Evolutionary conservation across 1,284 basidiomycete species (phyloP).

Genomic region (Porodaedalea pini): DNA sequence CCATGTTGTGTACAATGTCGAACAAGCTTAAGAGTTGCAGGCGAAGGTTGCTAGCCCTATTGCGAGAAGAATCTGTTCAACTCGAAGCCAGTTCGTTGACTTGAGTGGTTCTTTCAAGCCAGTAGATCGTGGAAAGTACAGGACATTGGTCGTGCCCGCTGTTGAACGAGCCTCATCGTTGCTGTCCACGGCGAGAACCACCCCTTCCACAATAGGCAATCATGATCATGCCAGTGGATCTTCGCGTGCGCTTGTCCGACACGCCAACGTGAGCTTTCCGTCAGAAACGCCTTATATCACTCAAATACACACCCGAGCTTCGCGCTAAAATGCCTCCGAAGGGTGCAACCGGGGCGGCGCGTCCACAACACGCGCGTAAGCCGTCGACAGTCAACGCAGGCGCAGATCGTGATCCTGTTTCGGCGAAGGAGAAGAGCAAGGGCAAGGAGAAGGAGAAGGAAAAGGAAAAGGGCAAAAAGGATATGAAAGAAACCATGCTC

Average conservation of each 20-base stretch:
- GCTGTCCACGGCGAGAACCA: not conserved
- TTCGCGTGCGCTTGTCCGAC: not conserved
- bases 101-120: not conserved
- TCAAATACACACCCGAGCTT: not conserved
- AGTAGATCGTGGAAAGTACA: not conserved
- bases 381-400: conserved; percentile 16
- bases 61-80: no score
- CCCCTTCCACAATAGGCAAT: not conserved
- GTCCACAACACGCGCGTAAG: conserved; percentile 9
- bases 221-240: no score
- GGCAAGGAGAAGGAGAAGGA: conserved; percentile 13
- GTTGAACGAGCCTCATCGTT: no score
- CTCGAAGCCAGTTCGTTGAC: no score
- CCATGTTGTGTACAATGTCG: not conserved
- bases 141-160: not conserved
- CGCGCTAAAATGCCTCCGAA: conserved; percentile 15
- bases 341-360: not conserved
- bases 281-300: conserved; percentile 2
- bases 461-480: conserved; percentile 14
- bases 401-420: no score
- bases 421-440: conserved; percentile 23
- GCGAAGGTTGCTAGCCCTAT: no score
- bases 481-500: conserved; percentile 45
- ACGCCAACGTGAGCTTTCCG: not conserved
- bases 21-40: no score